A percentile compares a stretch with the other conserved stretches of the same genome.
Evolutionary conservation across 2,329 filamentous ascomycete species (phyloP).

Genomic region (Dothideomycetidae sp.): DNA sequence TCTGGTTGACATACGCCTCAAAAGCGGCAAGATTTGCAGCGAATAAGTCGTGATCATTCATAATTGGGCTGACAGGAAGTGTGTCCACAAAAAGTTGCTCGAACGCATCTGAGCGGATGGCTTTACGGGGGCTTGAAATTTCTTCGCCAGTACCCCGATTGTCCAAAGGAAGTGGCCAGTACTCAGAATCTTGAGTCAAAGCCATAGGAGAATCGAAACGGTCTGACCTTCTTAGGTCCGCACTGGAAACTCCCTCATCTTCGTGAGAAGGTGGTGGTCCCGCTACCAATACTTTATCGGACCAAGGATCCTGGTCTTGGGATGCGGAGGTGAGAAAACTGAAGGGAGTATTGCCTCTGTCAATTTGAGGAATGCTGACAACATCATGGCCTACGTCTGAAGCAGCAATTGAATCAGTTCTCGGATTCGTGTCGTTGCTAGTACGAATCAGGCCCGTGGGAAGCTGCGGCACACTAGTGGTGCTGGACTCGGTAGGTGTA

Average conservation of each 20-base stretch:
- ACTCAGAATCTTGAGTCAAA: constrained; percentile 8
- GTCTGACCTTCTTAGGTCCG: not conserved
- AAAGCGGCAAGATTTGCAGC: constrained; percentile 4
- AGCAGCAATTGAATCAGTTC: not conserved
- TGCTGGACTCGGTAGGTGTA: too few species aligned
- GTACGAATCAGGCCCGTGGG: not conserved
- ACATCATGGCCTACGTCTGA: not conserved
- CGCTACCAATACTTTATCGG: constrained; percentile 5
- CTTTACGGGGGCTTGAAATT: constrained; percentile 12
- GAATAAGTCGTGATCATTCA: constrained; percentile 2
- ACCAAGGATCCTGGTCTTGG: constrained; percentile 4
- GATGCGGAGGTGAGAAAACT: not conserved
- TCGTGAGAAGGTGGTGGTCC: constrained; percentile 2
- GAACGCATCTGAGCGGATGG: constrained; percentile 20
- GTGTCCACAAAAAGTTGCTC: constrained; percentile 22
- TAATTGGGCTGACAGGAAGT: constrained; percentile 14
- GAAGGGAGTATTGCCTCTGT: too few species aligned
- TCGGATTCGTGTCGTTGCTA: not conserved
- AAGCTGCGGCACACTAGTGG: not conserved
- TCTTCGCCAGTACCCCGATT: constrained; percentile 6
- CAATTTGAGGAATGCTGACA: not conserved
- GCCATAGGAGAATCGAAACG: constrained; percentile 6
- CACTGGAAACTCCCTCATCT: not conserved
- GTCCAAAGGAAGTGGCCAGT: constrained; percentile 10
- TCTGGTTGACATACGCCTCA: constrained; percentile 5